Conservation (phyloP, 2,329 filamentous ascomycete genomes). For the Diaporthe citri region DNA sequence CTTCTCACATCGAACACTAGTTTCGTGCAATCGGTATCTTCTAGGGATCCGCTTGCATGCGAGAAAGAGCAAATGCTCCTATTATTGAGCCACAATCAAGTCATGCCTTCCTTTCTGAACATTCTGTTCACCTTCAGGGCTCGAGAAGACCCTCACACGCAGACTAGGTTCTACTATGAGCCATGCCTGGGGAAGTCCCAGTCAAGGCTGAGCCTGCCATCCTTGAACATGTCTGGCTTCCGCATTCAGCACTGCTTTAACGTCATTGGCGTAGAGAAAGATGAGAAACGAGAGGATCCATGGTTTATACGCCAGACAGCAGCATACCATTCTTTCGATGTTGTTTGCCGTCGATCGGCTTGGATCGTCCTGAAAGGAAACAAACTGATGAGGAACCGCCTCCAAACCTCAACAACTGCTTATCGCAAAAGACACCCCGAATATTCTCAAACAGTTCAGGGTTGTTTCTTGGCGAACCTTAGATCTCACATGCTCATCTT, state of each 20-base stretch:
- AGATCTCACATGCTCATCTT: neutral
- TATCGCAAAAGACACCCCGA: neutral
- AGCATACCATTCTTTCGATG: neutral
- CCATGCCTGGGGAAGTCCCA: conserved; percentile 38
- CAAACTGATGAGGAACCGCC: neutral
- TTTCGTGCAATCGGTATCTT: conserved; percentile 40
- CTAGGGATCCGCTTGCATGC: conserved; percentile 41
- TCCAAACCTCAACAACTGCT: neutral
- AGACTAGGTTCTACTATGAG: conserved; percentile 41
- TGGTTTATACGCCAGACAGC: neutral
- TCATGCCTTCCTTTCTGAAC: conserved; percentile 45
- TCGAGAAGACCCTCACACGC: conserved; percentile 31
- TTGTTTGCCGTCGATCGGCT: neutral
- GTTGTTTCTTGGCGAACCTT: neutral
- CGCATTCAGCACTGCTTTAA: conserved; percentile 38
- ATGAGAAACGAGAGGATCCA: conserved; percentile 41
- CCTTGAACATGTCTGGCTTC: conserved; percentile 38
- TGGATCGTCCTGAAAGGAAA: conserved; percentile 2
- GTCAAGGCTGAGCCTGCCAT: conserved; percentile 9
- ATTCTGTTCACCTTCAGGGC: conserved; percentile 41
- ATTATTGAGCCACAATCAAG: conserved; percentile 44
- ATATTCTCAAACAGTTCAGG: neutral
- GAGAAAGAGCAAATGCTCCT: conserved; percentile 41
- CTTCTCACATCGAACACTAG: neutral
- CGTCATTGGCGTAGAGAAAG: neutral